Conservation (phyloP, 306 rosid species). For the Gastrolobium villosum region DNA sequence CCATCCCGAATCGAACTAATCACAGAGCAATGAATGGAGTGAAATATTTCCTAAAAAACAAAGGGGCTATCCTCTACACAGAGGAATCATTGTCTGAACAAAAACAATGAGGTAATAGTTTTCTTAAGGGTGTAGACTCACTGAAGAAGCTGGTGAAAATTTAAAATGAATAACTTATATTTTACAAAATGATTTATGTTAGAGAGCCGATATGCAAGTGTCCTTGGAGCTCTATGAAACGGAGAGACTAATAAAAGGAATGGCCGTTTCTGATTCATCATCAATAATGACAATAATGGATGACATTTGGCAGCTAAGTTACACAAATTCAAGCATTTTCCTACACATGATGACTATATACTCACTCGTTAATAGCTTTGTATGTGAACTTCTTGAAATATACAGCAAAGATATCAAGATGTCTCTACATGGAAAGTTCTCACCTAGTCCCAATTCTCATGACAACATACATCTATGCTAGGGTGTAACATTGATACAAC, state of each 20-base stretch:
- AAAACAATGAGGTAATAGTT: neutral
- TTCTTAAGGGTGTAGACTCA: neutral
- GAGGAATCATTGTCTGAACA: conserved; percentile 4
- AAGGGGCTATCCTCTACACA: neutral
- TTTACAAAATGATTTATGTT: neutral
- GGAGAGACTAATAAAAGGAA: conserved; percentile 1
- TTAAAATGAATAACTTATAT: conserved; percentile 4
- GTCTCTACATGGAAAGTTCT: neutral
- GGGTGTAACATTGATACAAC: conserved; percentile 3
- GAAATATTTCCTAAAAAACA: too few relatives aligned
- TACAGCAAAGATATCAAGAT: conserved; percentile 25
- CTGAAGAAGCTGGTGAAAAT: conserved; percentile 2
- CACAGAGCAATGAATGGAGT: too few relatives aligned
- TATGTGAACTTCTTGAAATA: neutral
- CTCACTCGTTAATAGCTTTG: neutral
- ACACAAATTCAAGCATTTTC: conserved; percentile 1
- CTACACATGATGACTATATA: neutral
- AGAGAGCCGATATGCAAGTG: neutral
- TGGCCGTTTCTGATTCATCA: neutral
- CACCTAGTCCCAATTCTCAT: neutral
- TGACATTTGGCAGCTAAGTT: neutral
- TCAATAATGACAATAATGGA: neutral
- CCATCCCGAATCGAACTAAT: too few relatives aligned
- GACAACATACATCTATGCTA: conserved; percentile 14
- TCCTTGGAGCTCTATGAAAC: neutral